Evolutionary conservation across 1,284 basidiomycete species (phyloP).

Genomic region (Athelia sp.): DNA sequence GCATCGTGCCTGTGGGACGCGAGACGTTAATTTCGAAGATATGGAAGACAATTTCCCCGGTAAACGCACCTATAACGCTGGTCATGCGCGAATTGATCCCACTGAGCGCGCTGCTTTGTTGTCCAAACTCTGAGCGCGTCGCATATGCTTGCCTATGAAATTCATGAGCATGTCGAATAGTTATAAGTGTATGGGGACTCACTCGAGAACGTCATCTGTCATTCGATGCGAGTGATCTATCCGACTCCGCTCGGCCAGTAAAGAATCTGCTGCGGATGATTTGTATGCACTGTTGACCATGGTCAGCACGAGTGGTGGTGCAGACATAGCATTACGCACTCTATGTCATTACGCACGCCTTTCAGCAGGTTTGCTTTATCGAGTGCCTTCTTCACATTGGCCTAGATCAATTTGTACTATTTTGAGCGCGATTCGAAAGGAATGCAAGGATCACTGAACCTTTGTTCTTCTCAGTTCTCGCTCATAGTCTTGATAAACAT

Average conservation of each 20-base stretch:
- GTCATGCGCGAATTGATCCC: constrained; percentile 83
- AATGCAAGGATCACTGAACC: constrained; percentile 37
- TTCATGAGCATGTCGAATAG: background rate
- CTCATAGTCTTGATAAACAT: constrained; percentile 85
- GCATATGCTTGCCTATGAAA: constrained; percentile 88
- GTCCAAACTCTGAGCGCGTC: constrained; percentile 90
- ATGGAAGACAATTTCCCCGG: background rate
- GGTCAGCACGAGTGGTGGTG: constrained; percentile 1
- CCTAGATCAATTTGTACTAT: constrained; percentile 31
- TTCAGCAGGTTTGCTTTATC: constrained; percentile 85
- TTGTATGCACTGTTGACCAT: constrained; percentile 69
- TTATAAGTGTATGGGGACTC: constrained; percentile 21
- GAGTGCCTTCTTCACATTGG: constrained; percentile 79
- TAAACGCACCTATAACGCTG: constrained; percentile 69
- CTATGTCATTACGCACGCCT: constrained; percentile 94
- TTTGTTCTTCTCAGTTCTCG: constrained; percentile 83
- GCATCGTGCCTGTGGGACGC: constrained; percentile 66
- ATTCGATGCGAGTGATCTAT: constrained; percentile 94
- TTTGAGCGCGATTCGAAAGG: background rate
- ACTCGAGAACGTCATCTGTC: constrained; percentile 93
- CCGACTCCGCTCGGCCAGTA: constrained; percentile 82
- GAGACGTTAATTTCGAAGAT: constrained; percentile 4
- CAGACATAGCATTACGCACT: constrained; percentile 47
- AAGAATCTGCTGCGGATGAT: constrained; percentile 79
- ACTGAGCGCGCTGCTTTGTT: constrained; percentile 73